Evolutionary conservation across 139 green algal genomes (phyloP).

Genomic region (Desmodesmus armatus): DNA sequence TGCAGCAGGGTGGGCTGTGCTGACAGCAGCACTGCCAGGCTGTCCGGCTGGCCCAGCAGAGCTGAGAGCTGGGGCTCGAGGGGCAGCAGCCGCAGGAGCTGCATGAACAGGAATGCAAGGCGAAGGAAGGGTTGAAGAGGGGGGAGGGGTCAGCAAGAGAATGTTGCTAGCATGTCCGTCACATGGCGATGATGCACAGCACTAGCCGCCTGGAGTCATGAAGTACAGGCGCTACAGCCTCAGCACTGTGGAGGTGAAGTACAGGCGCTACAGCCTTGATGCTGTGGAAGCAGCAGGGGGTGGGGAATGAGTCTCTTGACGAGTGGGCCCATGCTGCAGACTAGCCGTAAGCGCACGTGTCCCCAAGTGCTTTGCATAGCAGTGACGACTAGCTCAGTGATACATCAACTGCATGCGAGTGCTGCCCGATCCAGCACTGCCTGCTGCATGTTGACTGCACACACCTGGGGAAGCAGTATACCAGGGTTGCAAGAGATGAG

Average conservation of each 20-base stretch:
- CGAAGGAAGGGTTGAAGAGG: not conserved
- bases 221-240: not conserved
- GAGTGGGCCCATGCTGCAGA: too few species aligned
- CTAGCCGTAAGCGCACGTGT: too few species aligned
- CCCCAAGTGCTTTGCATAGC: not conserved
- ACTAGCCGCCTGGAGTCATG: not conserved
- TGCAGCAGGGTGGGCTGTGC: not conserved
- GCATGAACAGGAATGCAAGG: not conserved
- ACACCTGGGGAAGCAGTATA: constrained; percentile 21
- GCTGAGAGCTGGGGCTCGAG: not conserved
- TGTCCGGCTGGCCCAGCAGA: too few species aligned
- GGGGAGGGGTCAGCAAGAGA: not conserved
- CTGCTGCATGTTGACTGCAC: too few species aligned
- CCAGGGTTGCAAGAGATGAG: constrained; percentile 27
- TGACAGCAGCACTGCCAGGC: not conserved
- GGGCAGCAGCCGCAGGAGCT: constrained; percentile 14
- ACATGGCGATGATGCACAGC: not conserved
- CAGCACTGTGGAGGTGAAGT: not conserved
- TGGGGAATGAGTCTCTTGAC: too few species aligned
- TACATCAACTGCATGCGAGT: too few species aligned
- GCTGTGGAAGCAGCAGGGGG: not conserved
- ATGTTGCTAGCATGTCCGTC: not conserved
- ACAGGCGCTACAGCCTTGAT: not conserved
- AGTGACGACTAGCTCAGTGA: not conserved
- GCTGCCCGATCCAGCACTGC: not conserved